phyloP scores from a whole-genome alignment of 2,329 filamentous ascomycete genomes.

The Colletotrichum tofieldiae region DNA sequence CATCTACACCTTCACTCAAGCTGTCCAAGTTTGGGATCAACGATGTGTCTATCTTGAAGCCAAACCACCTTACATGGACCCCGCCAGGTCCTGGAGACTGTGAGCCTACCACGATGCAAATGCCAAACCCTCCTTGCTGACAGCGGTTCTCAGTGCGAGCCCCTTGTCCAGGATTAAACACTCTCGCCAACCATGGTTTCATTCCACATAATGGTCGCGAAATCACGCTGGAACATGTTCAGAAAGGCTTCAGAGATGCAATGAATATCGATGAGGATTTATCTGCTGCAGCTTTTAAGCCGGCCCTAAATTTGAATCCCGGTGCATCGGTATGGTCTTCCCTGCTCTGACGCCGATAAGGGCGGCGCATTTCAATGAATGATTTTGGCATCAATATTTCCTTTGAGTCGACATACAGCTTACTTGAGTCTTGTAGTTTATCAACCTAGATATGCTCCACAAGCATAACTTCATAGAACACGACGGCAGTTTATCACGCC shows the following conservation, averaged over 20 bases:
- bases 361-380: neutral
- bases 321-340: conserved; percentile 54
- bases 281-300: conserved; percentile 57
- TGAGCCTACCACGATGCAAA: neutral
- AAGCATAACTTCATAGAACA: conserved; percentile 65
- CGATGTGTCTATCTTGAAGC: neutral
- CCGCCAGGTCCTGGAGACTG: conserved; percentile 14
- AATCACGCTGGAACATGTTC: conserved; percentile 55
- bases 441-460: conserved; percentile 56
- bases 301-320: conserved; percentile 58
- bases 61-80: conserved; percentile 15
- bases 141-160: conserved; percentile 50
- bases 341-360: conserved; percentile 48
- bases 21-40: neutral
- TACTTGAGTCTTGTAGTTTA: neutral
- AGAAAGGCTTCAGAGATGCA: conserved; percentile 56
- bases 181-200: conserved; percentile 66
- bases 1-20: neutral
- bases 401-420: conserved; percentile 34
- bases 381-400: neutral
- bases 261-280: conserved; percentile 61
- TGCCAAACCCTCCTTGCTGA: neutral
- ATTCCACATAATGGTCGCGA: conserved; percentile 62
- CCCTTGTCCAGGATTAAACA: conserved; percentile 68
- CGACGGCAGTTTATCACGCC: conserved; percentile 63